These are phyloP conservation scores for Dactylonectria macrodidyma DNA, from an alignment of 2,329 filamentous ascomycete genomes.

Conservation along the genomic window DNA sequence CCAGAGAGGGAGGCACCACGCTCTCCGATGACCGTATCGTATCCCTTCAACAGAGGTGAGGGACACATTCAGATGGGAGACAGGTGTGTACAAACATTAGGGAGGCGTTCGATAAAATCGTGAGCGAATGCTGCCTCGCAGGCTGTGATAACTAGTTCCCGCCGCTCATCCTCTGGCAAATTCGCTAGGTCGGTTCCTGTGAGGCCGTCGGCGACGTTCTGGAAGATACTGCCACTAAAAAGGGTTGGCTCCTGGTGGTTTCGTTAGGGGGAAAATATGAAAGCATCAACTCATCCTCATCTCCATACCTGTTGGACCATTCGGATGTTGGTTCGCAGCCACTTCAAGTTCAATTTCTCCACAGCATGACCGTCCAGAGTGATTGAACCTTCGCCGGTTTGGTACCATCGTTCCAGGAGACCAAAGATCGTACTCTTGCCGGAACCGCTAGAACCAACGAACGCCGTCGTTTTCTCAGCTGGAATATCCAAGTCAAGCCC, in stretches of 20 bases:
- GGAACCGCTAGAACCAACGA: constrained; percentile 71
- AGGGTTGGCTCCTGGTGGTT: constrained; percentile 64
- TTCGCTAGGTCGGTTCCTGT: constrained; percentile 54
- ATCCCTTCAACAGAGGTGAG: constrained; percentile 56
- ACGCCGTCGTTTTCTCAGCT: constrained; percentile 64
- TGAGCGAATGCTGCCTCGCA: constrained; percentile 67
- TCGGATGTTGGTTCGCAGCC: constrained; percentile 67
- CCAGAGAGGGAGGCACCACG: constrained; percentile 76
- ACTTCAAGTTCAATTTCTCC: constrained; percentile 62
- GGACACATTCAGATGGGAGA: fast-evolving
- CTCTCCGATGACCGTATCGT: constrained; percentile 75
- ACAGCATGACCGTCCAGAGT: constrained; percentile 62
- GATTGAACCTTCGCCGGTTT: constrained; percentile 61
- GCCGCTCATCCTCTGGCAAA: constrained; percentile 59
- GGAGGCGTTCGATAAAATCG: constrained; percentile 66
- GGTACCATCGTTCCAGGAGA: constrained; percentile 73
- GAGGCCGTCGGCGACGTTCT: constrained; percentile 68
- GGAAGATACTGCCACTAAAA: constrained; percentile 66
- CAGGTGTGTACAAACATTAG: constrained; percentile 51
- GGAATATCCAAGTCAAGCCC: constrained; percentile 60
- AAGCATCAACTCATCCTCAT: constrained; percentile 15
- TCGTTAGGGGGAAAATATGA: too few relatives aligned
- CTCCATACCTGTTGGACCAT: constrained; percentile 61
- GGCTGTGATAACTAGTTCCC: constrained; percentile 61
- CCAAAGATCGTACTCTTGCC: constrained; percentile 73